A percentile compares a stretch with the other conserved stretches of the same genome.
Conservation (phyloP, 2,329 filamentous ascomycete genomes). For the Polychaeton citri region DNA sequence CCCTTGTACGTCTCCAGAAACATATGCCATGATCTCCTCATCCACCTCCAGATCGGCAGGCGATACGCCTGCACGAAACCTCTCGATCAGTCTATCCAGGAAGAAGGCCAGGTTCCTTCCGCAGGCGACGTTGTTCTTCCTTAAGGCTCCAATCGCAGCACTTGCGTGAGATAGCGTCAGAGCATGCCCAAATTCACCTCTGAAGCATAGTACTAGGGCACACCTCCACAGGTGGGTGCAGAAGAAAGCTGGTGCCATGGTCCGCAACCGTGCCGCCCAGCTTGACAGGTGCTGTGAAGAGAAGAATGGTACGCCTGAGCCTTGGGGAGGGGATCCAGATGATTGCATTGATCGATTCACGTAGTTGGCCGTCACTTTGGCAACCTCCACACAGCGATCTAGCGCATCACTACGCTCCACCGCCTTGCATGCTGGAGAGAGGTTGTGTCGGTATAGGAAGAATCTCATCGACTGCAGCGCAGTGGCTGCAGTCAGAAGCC, state of each 20-base stretch:
- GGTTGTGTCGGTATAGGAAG: conserved; percentile 76
- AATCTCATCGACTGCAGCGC: conserved; percentile 75
- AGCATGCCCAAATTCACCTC: conserved; percentile 59
- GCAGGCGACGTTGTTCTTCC: conserved; percentile 63
- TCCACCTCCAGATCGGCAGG: conserved; percentile 45
- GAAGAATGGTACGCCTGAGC: conserved; percentile 11
- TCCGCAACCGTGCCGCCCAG: conserved; percentile 47
- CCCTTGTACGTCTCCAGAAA: conserved; percentile 75
- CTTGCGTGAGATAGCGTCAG: conserved; percentile 59
- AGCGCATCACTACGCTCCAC: conserved; percentile 58
- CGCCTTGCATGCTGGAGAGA: conserved; percentile 55
- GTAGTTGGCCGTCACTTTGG: conserved; percentile 65
- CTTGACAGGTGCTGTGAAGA: conserved; percentile 20
- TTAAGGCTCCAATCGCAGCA: conserved; percentile 54
- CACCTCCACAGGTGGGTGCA: conserved; percentile 82
- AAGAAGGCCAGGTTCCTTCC: conserved; percentile 78
- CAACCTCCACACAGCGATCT: conserved; percentile 60
- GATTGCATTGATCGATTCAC: conserved; percentile 51
- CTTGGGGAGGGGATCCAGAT: conserved; percentile 7
- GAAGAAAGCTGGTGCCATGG: conserved; percentile 59
- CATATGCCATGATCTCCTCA: conserved; percentile 79
- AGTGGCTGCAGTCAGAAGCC: conserved; percentile 60
- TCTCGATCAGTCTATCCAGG: conserved; percentile 50
- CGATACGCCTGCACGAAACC: conserved; percentile 30
- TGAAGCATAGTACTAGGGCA: conserved; percentile 64